Conservation (phyloP, 2,329 filamentous ascomycete species). For the Xylariaceae sp. region DNA sequence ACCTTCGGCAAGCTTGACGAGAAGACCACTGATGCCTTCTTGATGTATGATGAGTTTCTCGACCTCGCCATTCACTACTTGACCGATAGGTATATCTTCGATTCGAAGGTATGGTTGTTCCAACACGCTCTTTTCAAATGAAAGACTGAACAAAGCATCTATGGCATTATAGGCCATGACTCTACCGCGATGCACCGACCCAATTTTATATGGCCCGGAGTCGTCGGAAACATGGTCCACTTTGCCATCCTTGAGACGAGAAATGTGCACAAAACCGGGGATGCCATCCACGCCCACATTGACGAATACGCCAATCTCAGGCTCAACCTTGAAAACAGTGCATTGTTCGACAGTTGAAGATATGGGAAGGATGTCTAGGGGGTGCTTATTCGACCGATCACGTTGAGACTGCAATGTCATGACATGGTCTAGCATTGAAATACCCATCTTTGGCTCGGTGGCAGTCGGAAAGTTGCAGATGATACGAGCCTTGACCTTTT, state of each 20-base stretch:
- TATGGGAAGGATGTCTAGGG: slow-evolving; percentile 59
- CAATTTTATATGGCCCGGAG: slow-evolving; percentile 73
- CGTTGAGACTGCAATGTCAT: slow-evolving; percentile 54
- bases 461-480: slow-evolving; percentile 81
- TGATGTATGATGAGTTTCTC: slow-evolving; percentile 79
- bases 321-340: slow-evolving; percentile 74
- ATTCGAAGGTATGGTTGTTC: slow-evolving; percentile 88
- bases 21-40: slow-evolving; percentile 73
- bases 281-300: slow-evolving; percentile 64
- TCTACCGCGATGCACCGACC: slow-evolving; percentile 73
- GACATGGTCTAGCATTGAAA: slow-evolving; percentile 85
- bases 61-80: slow-evolving; percentile 75
- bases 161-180: slow-evolving; percentile 83
- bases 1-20: slow-evolving; percentile 80
- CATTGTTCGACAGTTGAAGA: slow-evolving; percentile 75
- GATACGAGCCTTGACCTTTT: slow-evolving; percentile 79
- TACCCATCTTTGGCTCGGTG: slow-evolving; percentile 76
- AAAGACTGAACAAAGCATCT: slow-evolving; percentile 81
- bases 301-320: slow-evolving; percentile 76
- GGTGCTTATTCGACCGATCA: slow-evolving; percentile 39
- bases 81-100: slow-evolving; percentile 81
- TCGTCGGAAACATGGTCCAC: slow-evolving; percentile 76
- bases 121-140: slow-evolving; percentile 75
- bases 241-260: slow-evolving; percentile 83
- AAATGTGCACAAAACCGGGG: slow-evolving; percentile 91